phyloP scores from a whole-genome alignment of 2,329 filamentous ascomycete species.

The Cladosporium phlei region DNA sequence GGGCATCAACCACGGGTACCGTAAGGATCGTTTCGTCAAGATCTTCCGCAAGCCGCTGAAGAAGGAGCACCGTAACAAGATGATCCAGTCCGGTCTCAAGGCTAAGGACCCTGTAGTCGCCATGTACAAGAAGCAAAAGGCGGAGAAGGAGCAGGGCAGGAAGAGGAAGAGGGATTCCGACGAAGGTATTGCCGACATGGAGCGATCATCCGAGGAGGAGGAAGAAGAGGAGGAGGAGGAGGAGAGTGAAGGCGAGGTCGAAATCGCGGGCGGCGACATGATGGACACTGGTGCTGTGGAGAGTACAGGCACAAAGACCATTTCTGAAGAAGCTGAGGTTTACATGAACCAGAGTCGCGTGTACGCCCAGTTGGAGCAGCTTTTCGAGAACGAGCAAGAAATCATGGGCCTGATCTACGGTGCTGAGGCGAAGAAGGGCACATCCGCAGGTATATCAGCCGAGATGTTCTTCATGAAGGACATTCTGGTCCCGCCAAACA shows the following conservation, averaged over 20 bases:
- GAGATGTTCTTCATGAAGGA: constrained; percentile 94
- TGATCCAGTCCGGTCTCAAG: constrained; percentile 66
- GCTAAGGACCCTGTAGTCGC: constrained; percentile 66
- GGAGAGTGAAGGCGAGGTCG: constrained; percentile 28
- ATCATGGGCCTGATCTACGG: constrained; percentile 76
- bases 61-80: constrained; percentile 69
- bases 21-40: constrained; percentile 88
- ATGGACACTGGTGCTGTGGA: constrained; percentile 46
- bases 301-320: constrained; percentile 28
- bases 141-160: constrained; percentile 33
- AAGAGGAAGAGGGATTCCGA: constrained; percentile 52
- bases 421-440: constrained; percentile 15
- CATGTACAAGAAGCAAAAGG: constrained; percentile 45
- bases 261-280: constrained; percentile 46
- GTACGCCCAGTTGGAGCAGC: constrained; percentile 65
- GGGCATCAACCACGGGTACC: constrained; percentile 72
- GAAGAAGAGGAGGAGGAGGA: constrained; percentile 36
- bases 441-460: constrained; percentile 21
- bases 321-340: constrained; percentile 53
- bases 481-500: constrained; percentile 85
- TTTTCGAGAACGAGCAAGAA: constrained; percentile 85
- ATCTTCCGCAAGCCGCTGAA: constrained; percentile 81
- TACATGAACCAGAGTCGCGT: constrained; percentile 84
- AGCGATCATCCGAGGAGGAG: constrained; percentile 43
- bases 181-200: constrained; percentile 66